A percentile compares a stretch with the other conserved stretches of the same genome.
These are phyloP conservation scores for Penicillium alfredii DNA, from an alignment of 495 filamentous ascomycete genomes.

Conservation along the genomic window DNA sequence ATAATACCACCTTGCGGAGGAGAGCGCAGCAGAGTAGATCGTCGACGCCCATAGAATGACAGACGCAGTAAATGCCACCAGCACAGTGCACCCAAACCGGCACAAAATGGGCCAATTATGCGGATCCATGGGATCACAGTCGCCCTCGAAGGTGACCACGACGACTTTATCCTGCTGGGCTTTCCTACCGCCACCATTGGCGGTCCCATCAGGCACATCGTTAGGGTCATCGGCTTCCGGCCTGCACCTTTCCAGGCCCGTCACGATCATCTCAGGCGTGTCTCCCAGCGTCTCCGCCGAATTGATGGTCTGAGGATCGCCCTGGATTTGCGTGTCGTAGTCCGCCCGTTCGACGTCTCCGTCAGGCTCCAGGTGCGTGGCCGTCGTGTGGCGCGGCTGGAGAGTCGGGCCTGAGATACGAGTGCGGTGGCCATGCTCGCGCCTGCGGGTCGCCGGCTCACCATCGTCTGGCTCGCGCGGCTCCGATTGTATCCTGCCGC, in stretches of 20 bases:
- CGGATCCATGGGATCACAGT: slow-evolving; percentile 47
- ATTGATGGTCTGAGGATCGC: slow-evolving; percentile 18
- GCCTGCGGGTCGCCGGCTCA: neutral
- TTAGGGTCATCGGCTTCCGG: neutral
- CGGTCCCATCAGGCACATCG: neutral
- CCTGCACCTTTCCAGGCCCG: slow-evolving; percentile 10
- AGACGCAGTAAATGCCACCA: slow-evolving; percentile 44
- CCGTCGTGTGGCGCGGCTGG: slow-evolving; percentile 7
- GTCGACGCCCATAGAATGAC: slow-evolving; percentile 41
- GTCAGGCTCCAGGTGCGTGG: slow-evolving; percentile 10
- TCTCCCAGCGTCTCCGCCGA: slow-evolving; percentile 14
- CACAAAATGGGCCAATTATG: slow-evolving; percentile 48
- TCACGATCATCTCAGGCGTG: slow-evolving; percentile 15
- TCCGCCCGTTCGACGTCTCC: slow-evolving; percentile 13
- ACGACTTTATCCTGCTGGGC: slow-evolving; percentile 38
- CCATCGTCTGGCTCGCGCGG: slow-evolving; percentile 6
- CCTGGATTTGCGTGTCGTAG: slow-evolving; percentile 5
- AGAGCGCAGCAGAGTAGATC: slow-evolving; percentile 37
- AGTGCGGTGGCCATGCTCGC: slow-evolving; percentile 14
- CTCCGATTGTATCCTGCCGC: slow-evolving; percentile 6
- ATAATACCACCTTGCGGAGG: neutral
- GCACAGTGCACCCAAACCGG: slow-evolving; percentile 31
- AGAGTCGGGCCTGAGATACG: slow-evolving; percentile 7
- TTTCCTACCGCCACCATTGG: neutral
- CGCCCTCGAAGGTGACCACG: slow-evolving; percentile 50